phyloP scores from a whole-genome alignment of 2,329 filamentous ascomycete genomes.

The Pyrenochaeta sp. region DNA sequence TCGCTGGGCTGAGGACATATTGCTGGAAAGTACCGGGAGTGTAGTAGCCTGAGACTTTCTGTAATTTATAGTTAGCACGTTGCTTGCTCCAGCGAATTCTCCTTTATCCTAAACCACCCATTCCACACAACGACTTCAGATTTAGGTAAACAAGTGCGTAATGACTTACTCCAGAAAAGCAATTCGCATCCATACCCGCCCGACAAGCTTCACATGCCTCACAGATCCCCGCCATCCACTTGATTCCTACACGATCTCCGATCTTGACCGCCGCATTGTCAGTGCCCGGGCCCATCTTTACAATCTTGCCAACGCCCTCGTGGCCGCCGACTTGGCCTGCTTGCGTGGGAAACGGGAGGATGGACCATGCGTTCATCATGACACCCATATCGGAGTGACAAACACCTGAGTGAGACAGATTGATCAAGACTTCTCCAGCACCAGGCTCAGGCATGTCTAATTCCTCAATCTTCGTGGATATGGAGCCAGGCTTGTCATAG shows the following conservation, averaged over 20 bases:
- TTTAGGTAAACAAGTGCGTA: too few species aligned
- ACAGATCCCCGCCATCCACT: constrained; percentile 70
- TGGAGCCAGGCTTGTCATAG: constrained; percentile 71
- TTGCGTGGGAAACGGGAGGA: constrained; percentile 66
- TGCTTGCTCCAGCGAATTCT: neutral
- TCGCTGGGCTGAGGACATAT: constrained; percentile 69
- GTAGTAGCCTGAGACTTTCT: constrained; percentile 70
- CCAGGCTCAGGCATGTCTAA: constrained; percentile 72
- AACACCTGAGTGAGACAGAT: constrained; percentile 71
- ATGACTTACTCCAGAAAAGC: constrained; percentile 42
- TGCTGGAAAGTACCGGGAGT: constrained; percentile 78
- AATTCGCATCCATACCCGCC: constrained; percentile 56
- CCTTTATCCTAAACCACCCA: too few species aligned
- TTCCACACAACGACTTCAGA: too few species aligned
- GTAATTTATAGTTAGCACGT: neutral
- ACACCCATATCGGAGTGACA: constrained; percentile 69
- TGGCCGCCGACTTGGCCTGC: constrained; percentile 73
- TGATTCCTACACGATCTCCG: constrained; percentile 75
- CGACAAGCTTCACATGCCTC: constrained; percentile 47
- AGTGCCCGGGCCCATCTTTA: constrained; percentile 69
- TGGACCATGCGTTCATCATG: constrained; percentile 61
- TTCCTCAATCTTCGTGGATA: constrained; percentile 71
- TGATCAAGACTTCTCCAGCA: constrained; percentile 68
- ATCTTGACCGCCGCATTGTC: constrained; percentile 66
- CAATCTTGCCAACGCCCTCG: constrained; percentile 72